Conservation (phyloP, 2,329 filamentous ascomycete genomes). For the Botrytis hyacinthi region DNA sequence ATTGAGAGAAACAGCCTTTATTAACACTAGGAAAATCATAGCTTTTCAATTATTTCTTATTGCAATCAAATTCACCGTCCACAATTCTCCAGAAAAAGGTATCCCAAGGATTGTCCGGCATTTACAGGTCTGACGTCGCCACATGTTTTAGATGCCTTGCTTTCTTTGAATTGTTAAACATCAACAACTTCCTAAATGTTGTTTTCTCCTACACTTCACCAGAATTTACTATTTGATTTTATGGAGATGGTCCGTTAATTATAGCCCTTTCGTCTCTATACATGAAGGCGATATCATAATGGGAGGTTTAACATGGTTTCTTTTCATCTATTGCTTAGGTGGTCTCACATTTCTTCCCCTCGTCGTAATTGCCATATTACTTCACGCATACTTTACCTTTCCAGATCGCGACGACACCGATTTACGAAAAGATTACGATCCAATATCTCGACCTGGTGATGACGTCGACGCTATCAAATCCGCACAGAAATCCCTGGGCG, state of each 20-base stretch:
- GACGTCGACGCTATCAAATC: conserved; percentile 63
- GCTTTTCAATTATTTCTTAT: background rate
- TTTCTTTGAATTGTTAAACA: conserved; percentile 3
- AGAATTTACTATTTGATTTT: conserved; percentile 2
- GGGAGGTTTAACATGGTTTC: conserved; percentile 47
- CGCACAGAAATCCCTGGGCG: conserved; percentile 56
- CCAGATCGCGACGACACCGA: conserved; percentile 51
- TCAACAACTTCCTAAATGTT: conserved; percentile 7
- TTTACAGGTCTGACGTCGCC: conserved; percentile 9
- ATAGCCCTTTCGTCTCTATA: background rate
- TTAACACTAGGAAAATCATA: background rate
- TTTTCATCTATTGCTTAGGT: conserved; percentile 78
- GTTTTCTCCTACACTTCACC: background rate
- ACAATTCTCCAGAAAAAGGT: background rate
- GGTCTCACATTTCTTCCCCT: conserved; percentile 86
- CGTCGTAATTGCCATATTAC: conserved; percentile 57
- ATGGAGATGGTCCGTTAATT: conserved; percentile 10
- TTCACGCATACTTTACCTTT: conserved; percentile 67
- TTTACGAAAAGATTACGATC: conserved; percentile 38
- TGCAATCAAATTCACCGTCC: background rate
- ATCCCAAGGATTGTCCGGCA: conserved; percentile 3
- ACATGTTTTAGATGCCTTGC: conserved; percentile 6
- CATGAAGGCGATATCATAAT: conserved; percentile 28
- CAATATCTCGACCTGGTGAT: conserved; percentile 59
- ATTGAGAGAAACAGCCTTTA: background rate